A percentile compares a stretch with the other conserved stretches of the same genome.
phyloP scores from a whole-genome alignment of 2,329 filamentous ascomycete genomes.

The Pseudogymnoascus sp. region DNA sequence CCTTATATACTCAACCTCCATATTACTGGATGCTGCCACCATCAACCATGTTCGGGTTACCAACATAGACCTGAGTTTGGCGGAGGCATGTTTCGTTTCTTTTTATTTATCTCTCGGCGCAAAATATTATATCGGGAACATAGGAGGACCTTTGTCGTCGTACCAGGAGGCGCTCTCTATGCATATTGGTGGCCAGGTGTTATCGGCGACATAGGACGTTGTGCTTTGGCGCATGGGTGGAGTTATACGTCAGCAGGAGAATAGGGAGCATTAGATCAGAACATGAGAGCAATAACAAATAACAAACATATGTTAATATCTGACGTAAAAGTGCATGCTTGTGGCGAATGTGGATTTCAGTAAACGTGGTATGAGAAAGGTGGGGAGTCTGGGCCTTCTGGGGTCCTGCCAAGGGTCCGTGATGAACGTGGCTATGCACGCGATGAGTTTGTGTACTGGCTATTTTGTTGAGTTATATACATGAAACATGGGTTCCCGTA shows the following conservation, averaged over 20 bases:
- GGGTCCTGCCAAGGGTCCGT: neutral
- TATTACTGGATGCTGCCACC: neutral
- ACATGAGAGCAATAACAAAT: neutral
- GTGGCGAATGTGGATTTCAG: neutral
- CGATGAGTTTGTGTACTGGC: neutral
- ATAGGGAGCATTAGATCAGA: slow-evolving; percentile 3
- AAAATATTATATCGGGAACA: slow-evolving; percentile 6
- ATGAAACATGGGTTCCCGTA: neutral
- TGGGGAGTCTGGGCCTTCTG: neutral
- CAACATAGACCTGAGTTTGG: neutral
- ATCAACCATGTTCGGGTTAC: neutral
- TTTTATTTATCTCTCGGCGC: neutral
- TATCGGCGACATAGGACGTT: slow-evolving; percentile 2
- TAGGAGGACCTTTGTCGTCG: neutral
- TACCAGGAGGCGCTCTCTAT: neutral
- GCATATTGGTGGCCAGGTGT: slow-evolving; percentile 7
- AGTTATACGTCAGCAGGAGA: slow-evolving; percentile 4
- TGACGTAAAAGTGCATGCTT: neutral
- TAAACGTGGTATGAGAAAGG: neutral
- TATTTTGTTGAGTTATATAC: neutral
- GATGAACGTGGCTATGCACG: neutral
- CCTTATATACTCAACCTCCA: neutral
- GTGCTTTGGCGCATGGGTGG: neutral
- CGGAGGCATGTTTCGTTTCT: neutral
- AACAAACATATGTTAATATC: neutral